Conservation (phyloP, 805 yeast species). For the Candida taoyuanica region DNA sequence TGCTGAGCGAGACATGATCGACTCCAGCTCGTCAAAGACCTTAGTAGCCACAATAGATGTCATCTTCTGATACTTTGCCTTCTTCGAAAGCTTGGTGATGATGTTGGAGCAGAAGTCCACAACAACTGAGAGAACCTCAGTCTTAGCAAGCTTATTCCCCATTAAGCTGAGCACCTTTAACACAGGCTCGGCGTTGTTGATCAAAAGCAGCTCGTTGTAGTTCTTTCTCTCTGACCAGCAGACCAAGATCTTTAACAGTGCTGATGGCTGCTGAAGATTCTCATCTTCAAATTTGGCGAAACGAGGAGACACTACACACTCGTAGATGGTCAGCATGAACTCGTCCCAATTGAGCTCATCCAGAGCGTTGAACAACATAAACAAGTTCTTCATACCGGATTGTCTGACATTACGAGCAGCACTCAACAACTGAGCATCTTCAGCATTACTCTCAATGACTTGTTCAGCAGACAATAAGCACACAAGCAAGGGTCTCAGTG, state of each 20-base stretch:
- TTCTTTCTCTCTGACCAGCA: conserved; percentile 48
- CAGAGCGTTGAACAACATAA: conserved; percentile 48
- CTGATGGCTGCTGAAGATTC: conserved; percentile 79
- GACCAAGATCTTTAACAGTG: conserved; percentile 61
- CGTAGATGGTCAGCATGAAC: conserved; percentile 46
- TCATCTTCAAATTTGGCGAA: conserved; percentile 64
- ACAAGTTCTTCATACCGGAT: conserved; percentile 60
- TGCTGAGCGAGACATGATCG: conserved; percentile 35
- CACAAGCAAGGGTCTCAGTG: conserved; percentile 33
- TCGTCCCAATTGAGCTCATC: conserved; percentile 57
- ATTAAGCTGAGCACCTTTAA: conserved; percentile 53
- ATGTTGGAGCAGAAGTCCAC: conserved; percentile 50
- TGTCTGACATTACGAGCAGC: conserved; percentile 59
- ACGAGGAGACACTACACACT: conserved; percentile 56
- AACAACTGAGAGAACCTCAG: conserved; percentile 52
- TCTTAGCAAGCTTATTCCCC: conserved; percentile 55
- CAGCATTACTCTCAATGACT: conserved; percentile 24
- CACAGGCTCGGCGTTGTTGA: conserved; percentile 52
- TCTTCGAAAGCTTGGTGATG: conserved; percentile 35
- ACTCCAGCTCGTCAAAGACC: conserved; percentile 48
- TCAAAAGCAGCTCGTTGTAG: conserved; percentile 47
- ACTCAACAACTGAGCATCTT: conserved; percentile 21
- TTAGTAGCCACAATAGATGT: conserved; percentile 55
- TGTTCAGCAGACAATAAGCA: conserved; percentile 50
- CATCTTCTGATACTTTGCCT: conserved; percentile 42